Conservation (phyloP, 257 asterid species). For the Gentiana macrophylla region DNA sequence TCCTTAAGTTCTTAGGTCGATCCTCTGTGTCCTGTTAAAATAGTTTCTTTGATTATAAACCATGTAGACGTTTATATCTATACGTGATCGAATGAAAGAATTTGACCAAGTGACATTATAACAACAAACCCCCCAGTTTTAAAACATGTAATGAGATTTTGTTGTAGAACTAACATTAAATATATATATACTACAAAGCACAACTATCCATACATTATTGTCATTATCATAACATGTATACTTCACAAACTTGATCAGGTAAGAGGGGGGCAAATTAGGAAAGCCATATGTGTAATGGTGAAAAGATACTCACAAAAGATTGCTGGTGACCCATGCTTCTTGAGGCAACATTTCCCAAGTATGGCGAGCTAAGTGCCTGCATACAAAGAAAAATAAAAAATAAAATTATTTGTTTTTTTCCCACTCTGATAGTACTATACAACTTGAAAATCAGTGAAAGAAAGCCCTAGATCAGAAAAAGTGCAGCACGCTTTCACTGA, state of each 20-base stretch:
- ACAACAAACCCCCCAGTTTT: too few species aligned
- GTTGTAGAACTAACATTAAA: too few species aligned
- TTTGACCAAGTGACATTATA: too few species aligned
- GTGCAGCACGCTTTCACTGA: conserved; percentile 1
- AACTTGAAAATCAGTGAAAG: background rate
- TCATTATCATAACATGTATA: conserved; percentile 19
- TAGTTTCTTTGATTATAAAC: too few species aligned
- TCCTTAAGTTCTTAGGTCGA: conserved; percentile 41
- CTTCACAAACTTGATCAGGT: background rate
- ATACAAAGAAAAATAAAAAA: conserved; percentile 6
- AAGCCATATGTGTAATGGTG: conserved; percentile 12
- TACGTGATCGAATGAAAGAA: too few species aligned
- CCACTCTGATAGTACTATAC: background rate
- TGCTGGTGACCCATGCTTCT: conserved; percentile 43
- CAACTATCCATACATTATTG: too few species aligned
- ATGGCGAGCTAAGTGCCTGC: conserved; percentile 39
- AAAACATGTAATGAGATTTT: too few species aligned
- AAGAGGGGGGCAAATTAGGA: conserved; percentile 32
- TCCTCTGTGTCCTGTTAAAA: conserved; percentile 29
- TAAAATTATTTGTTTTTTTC: background rate
- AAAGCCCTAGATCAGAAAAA: background rate
- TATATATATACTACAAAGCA: too few species aligned
- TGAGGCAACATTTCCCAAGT: conserved; percentile 27
- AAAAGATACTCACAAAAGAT: conserved; percentile 38
- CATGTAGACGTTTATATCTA: too few species aligned